Conservation (phyloP, 805 yeast genomes). For the Zygosaccharomyces bailii region DNA sequence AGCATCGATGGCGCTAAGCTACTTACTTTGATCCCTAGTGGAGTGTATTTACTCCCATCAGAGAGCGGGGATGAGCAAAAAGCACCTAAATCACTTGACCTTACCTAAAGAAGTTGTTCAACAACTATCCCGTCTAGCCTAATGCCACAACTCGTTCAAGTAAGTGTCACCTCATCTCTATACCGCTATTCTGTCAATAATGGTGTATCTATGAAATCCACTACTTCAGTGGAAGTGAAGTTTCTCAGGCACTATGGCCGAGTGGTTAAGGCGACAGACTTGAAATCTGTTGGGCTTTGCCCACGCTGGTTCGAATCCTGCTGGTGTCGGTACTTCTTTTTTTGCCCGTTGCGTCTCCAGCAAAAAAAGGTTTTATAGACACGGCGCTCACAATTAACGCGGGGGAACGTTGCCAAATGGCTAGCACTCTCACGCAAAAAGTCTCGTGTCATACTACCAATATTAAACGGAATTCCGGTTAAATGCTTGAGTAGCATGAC, state of each 20-base stretch:
- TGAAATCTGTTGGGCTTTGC: slow-evolving; percentile 48
- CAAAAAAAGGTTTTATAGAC: too few species aligned
- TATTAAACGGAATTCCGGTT: too few species aligned
- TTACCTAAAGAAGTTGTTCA: not conserved
- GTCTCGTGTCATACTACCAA: too few species aligned
- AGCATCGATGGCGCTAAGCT: not conserved
- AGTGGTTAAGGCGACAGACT: slow-evolving; percentile 50
- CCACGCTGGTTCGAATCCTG: slow-evolving; percentile 51
- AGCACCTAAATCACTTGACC: not conserved
- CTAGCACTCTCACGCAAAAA: too few species aligned
- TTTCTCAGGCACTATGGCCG: slow-evolving; percentile 41
- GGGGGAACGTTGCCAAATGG: too few species aligned
- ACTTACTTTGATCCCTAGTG: not conserved
- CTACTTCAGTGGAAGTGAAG: not conserved
- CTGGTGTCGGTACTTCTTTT: slow-evolving; percentile 40
- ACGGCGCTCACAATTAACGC: too few species aligned
- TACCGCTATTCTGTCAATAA: too few species aligned
- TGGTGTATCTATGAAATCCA: too few species aligned
- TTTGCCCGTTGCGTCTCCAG: not conserved
- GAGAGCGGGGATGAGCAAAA: not conserved
- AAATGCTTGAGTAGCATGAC: too few species aligned
- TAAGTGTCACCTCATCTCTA: too few species aligned
- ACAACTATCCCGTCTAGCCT: not conserved
- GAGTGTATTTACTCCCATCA: not conserved
- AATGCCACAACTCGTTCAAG: too few species aligned